Evolutionary conservation across 2,329 filamentous ascomycete species (phyloP), one percentile per base, ranked within the genome.

Genomic region (Colletotrichum kahawae): DNA sequence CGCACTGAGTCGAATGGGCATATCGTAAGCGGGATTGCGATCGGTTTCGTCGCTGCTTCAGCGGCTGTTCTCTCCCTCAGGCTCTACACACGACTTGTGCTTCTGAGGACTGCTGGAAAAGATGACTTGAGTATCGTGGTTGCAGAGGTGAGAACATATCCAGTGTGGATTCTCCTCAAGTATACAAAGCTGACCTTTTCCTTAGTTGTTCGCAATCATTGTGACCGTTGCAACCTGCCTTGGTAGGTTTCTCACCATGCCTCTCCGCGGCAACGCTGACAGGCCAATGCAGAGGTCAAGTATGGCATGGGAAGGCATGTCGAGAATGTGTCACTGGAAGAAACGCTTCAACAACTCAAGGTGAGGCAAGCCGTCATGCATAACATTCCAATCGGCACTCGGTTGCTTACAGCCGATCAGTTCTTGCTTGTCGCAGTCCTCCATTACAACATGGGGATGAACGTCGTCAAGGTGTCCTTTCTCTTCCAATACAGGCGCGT

Each of bases 401-500:
- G n/a, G 54, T 7, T 31, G 9, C 27, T 62, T 21, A 60, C 64
- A n/a, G 38, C 16, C 9, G 51, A 36, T 4, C 59, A 82, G 81
- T 79, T 78, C 54, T 78, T 82, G 21, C 78, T 80, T 38, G 76
- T 78, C 54, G 71, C 43, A 34, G 79, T 83, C 31, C 74, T 83
- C 24, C 71, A 77, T 54, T 83, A 83, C 76, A 83, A 82, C 56
- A 38, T 82, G 65, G 80, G 77, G 36, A 80, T 81, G 77, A 82
- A 82, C 67, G 77, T 83, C 18, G 79, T 81, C 67, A 83, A 83
- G 57, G 76, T 82, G 2, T 80, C 79, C 8, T 81, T 83, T 67
- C 75, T 83, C n/a, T 76, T 82, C 63, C 82, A 83, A 67, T 83
- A 82, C 70, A 79, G 80, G 63, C 81, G 81, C 36, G 81, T 83